Conservation (phyloP, 2,329 filamentous ascomycete genomes). For the Alternaria longipes region DNA sequence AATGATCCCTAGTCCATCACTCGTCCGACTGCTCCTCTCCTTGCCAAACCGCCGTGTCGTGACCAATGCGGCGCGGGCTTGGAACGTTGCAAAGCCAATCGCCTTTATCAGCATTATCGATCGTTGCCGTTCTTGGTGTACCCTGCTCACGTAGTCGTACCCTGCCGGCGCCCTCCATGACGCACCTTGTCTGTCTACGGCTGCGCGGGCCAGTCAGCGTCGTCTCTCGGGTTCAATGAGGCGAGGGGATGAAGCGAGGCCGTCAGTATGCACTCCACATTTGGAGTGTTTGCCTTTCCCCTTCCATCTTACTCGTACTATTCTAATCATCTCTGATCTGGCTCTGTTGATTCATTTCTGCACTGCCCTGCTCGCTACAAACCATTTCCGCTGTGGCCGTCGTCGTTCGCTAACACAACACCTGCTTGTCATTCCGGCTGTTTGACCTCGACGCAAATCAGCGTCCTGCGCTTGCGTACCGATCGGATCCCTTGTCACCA, state of each 20-base stretch:
- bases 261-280: slow-evolving; percentile 3
- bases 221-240: background rate
- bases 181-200: slow-evolving; percentile 26
- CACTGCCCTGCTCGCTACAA: slow-evolving; percentile 6
- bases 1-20: slow-evolving; percentile 3
- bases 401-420: background rate
- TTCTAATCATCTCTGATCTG: background rate
- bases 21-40: background rate
- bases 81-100: slow-evolving; percentile 25
- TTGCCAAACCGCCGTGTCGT: background rate
- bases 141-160: background rate
- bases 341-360: slow-evolving; percentile 2
- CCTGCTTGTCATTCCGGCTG: slow-evolving; percentile 2
- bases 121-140: slow-evolving; percentile 32
- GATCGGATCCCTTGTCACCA: slow-evolving; percentile 8
- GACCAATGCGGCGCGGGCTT: slow-evolving; percentile 33
- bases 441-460: slow-evolving; percentile 13
- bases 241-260: background rate
- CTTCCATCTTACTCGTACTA: slow-evolving; percentile 3
- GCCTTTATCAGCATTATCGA: slow-evolving; percentile 29
- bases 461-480: background rate
- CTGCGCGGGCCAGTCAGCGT: slow-evolving; percentile 9
- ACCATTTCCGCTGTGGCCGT: background rate
- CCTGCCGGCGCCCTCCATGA: slow-evolving; percentile 37
- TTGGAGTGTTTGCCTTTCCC: background rate